Conservation (phyloP, 441 rosid genomes). For the Syzygium syzygioides region DNA sequence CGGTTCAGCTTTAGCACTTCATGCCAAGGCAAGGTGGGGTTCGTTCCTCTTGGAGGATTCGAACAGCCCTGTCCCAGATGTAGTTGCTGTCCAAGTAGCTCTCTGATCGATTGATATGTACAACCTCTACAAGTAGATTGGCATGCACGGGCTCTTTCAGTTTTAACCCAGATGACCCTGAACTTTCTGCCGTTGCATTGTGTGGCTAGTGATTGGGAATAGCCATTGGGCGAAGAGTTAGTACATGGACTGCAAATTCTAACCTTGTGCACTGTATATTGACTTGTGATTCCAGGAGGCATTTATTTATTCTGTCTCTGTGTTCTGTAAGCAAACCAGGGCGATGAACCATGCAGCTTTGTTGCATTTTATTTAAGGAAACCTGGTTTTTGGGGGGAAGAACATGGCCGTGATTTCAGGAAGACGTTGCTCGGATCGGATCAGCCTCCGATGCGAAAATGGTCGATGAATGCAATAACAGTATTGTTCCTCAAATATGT, state of each 20-base stretch:
- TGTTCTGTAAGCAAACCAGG: not conserved
- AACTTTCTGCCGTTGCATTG: not conserved
- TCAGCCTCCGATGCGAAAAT: not conserved
- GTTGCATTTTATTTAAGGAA: not conserved
- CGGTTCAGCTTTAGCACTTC: not conserved
- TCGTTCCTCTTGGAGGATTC: not conserved
- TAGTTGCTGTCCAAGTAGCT: not conserved
- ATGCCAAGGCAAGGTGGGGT: not conserved
- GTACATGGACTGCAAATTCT: not conserved
- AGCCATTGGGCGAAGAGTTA: not conserved
- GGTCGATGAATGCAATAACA: not conserved
- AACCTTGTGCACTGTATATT: not conserved
- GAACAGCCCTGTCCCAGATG: not conserved
- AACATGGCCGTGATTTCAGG: not conserved
- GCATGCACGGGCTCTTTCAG: not conserved
- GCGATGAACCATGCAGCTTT: not conserved
- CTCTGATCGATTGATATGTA: not conserved
- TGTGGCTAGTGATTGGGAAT: not conserved
- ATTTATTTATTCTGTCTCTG: not conserved
- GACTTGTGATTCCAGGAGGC: not conserved
- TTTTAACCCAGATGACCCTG: not conserved
- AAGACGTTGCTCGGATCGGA: not conserved
- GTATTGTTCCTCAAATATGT: not conserved
- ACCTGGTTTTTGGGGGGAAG: not conserved
- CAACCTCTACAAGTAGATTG: not conserved